Percentiles rank a stretch among this genome's conserved stretches.
Conservation (phyloP, 2,329 filamentous ascomycete genomes). For the Fusarium albosuccineum region DNA sequence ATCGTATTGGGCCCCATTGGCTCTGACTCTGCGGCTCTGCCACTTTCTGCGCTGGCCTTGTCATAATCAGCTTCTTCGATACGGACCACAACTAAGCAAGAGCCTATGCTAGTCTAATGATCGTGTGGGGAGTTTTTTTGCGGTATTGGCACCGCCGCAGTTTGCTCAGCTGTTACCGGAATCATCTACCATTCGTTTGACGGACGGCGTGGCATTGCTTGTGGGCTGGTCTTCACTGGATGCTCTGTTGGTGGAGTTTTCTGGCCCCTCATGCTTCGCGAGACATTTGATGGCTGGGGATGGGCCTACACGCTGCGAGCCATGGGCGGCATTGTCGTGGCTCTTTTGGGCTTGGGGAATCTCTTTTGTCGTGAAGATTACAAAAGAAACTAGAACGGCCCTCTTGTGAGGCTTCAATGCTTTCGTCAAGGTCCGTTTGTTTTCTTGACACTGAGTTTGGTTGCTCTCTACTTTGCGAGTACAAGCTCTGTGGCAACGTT, state of each 20-base stretch:
- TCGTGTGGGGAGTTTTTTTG: conserved; percentile 21
- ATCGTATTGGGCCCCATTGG: conserved; percentile 17
- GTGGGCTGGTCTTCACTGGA: conserved; percentile 19
- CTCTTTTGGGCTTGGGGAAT: neutral
- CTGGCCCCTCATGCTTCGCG: conserved; percentile 23
- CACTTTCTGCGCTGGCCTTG: conserved; percentile 5
- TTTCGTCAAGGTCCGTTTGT: conserved; percentile 13
- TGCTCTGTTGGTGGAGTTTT: conserved; percentile 21
- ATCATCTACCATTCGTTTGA: conserved; percentile 16
- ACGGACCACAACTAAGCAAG: neutral
- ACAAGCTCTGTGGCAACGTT: conserved; percentile 20
- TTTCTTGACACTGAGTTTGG: conserved; percentile 17
- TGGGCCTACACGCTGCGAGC: conserved; percentile 13
- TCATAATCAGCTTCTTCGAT: conserved; percentile 20
- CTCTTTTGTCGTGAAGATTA: neutral
- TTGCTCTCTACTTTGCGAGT: conserved; percentile 13
- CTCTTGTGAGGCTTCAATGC: conserved; percentile 2
- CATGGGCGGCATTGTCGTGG: conserved; percentile 2
- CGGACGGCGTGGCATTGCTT: conserved; percentile 18
- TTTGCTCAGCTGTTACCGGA: conserved; percentile 4
- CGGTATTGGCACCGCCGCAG: conserved; percentile 14
- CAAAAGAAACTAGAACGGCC: neutral
- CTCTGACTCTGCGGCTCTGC: conserved; percentile 4
- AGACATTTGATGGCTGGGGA: conserved; percentile 10
- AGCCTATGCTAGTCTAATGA: conserved; percentile 8